Evolutionary conservation across 345 rosid genomes (phyloP), one percentile per base, ranked within the genome.

Genomic region (Erodium maritimum): DNA sequence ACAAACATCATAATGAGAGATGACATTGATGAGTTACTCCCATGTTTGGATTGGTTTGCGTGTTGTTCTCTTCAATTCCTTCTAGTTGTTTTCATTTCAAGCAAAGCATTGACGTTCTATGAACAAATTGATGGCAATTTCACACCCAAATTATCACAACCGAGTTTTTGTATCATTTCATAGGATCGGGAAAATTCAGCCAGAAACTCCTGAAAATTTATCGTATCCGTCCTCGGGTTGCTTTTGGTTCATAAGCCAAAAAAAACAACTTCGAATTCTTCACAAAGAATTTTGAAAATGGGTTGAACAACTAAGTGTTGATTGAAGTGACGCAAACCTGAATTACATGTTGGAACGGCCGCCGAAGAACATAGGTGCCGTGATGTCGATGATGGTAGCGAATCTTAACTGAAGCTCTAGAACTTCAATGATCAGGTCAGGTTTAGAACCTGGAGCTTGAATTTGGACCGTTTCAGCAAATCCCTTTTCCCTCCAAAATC

Each of bases 1-100:
- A 53, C 73, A 61, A 52, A 84, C 93, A 90, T 80, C 79, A 54
- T 85, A 88, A 59, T 75, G n/a, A n/a, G n/a, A n/a, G n/a, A n/a
- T n/a, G n/a, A n/a, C 82, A 51, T 80, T 76, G 16, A 83, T 24
- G 69, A 89, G 82, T 57, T 63, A 67, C n/a, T n/a, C n/a, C n/a
- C n/a, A n/a, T n/a, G n/a, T n/a, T n/a, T n/a, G n/a, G n/a, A n/a
- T n/a, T n/a, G n/a, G n/a, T n/a, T n/a, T n/a, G 23, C 76, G 80
- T 14, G 79, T 76, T 1, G 84, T 82, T 52, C 62, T 80, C 65
- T 82, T 80, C 75, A 82, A 59, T 62, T 84, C 87, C 55, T 64
- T 82, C 61, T 79, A 82, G 68, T 76, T 84, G 72, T 68, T 29
- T 29, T 3, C 37, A 29, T 78, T 67, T 84, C 95, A 18, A 84